These are phyloP conservation scores for Tephrocybe sp. DNA, from an alignment of 768 basidiomycete genomes.

Conservation along the genomic window DNA sequence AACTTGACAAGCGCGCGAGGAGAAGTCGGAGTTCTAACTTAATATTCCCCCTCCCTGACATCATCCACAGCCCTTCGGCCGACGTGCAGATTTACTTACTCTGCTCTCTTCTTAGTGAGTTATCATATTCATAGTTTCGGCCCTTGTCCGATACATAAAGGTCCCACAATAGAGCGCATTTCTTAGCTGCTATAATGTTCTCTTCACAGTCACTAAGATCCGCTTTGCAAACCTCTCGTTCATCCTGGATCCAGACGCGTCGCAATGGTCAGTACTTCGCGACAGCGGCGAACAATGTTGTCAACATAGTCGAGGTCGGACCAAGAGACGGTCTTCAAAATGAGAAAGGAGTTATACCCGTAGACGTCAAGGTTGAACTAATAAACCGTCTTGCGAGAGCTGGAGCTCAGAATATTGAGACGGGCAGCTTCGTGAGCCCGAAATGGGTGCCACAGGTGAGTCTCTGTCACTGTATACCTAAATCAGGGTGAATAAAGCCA, in stretches of 20 bases:
- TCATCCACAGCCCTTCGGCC: neutral
- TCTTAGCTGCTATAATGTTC: conserved; percentile 3
- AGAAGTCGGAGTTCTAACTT: too few relatives aligned
- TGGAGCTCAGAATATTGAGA: conserved; percentile 72
- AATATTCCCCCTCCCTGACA: too few relatives aligned
- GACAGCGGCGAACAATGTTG: conserved; percentile 30
- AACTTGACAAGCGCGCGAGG: too few relatives aligned
- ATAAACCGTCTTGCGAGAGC: conserved; percentile 72
- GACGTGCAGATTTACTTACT: neutral
- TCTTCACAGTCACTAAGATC: conserved; percentile 14
- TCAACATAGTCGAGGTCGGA: conserved; percentile 86
- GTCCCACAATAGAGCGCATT: neutral
- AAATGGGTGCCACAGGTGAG: conserved; percentile 91
- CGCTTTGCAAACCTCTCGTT: conserved; percentile 4
- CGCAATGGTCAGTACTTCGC: conserved; percentile 32
- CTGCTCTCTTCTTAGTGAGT: conserved; percentile 3
- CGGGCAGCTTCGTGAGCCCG: conserved; percentile 89
- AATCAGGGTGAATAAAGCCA: neutral
- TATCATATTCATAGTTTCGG: conserved; percentile 8
- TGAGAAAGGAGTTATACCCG: conserved; percentile 71
- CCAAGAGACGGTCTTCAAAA: conserved; percentile 94
- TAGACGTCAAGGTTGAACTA: conserved; percentile 75
- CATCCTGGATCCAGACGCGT: neutral
- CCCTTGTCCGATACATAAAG: conserved; percentile 12
- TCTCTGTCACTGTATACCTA: neutral